Evolutionary conservation across 2,329 filamentous ascomycete species (phyloP).

Genomic region (Fusarium goolgardi): DNA sequence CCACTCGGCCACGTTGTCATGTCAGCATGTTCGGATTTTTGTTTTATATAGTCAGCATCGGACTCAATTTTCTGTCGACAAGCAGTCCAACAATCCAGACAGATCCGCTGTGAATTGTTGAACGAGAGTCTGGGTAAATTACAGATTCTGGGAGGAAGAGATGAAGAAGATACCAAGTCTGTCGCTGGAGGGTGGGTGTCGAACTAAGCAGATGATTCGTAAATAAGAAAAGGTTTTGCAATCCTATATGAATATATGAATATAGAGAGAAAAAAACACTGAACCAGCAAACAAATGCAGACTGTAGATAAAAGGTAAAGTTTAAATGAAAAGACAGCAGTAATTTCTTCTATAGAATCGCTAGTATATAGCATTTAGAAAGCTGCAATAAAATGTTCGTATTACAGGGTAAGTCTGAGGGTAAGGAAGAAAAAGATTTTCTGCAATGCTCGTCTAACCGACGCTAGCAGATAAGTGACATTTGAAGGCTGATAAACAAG

Average conservation of each 20-base stretch:
- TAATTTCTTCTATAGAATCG: neutral
- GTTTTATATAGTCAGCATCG: neutral
- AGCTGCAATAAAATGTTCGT: neutral
- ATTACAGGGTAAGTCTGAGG: neutral
- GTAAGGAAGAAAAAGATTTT: neutral
- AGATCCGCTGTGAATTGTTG: neutral
- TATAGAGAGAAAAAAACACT: neutral
- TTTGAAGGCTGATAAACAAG: accelerated
- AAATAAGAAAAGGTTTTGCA: too few relatives aligned
- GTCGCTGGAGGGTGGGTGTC: too few relatives aligned
- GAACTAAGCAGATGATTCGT: too few relatives aligned
- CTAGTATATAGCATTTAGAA: neutral
- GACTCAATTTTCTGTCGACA: accelerated
- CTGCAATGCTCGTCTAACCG: accelerated
- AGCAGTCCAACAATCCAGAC: neutral
- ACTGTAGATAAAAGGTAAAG: neutral
- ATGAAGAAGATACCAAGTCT: too few relatives aligned
- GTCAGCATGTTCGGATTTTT: accelerated
- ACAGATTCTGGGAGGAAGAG: too few relatives aligned
- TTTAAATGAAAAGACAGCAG: too few relatives aligned
- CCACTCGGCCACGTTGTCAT: constrained; percentile 36
- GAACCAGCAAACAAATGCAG: neutral
- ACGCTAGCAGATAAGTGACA: constrained; percentile 1
- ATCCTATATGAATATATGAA: too few relatives aligned
- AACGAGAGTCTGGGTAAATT: too few relatives aligned